phyloP scores from a whole-genome alignment of 2,329 filamentous ascomycete genomes.

The Didymella pomorum region DNA sequence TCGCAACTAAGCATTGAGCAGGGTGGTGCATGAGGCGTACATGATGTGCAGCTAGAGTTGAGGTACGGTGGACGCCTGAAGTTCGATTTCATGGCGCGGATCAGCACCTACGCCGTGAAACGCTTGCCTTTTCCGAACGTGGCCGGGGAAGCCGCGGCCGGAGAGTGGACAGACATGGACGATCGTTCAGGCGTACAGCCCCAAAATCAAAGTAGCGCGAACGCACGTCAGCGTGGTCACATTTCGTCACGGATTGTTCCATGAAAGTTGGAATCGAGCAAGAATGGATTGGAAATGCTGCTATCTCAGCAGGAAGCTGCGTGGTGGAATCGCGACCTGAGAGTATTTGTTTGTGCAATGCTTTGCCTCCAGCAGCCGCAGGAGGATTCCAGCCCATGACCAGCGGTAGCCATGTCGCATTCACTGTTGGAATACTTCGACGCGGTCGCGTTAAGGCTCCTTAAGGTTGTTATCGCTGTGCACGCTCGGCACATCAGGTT shows the following conservation, averaged over 20 bases:
- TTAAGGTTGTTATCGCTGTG: neutral
- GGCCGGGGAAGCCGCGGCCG: neutral
- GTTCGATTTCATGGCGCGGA: neutral
- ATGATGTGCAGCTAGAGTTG: neutral
- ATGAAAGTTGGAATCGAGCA: neutral
- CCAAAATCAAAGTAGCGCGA: conserved; percentile 5
- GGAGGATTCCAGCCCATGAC: neutral
- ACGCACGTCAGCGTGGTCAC: neutral
- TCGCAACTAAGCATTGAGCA: neutral
- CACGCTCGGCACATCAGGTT: neutral
- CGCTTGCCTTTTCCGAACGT: neutral
- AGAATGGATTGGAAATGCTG: neutral
- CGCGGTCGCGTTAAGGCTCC: neutral
- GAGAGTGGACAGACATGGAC: neutral
- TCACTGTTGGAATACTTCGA: neutral
- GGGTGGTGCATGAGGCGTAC: neutral
- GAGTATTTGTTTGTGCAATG: neutral
- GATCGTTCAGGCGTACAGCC: conserved; percentile 10
- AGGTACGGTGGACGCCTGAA: neutral
- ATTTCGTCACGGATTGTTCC: neutral
- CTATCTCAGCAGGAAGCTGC: neutral
- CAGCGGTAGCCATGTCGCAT: neutral
- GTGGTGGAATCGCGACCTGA: neutral
- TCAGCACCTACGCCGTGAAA: neutral
- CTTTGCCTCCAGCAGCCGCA: neutral